Evolutionary conservation across 768 basidiomycete species (phyloP), one percentile per base, ranked within the genome.

Genomic region (Leccinellum luteum): DNA sequence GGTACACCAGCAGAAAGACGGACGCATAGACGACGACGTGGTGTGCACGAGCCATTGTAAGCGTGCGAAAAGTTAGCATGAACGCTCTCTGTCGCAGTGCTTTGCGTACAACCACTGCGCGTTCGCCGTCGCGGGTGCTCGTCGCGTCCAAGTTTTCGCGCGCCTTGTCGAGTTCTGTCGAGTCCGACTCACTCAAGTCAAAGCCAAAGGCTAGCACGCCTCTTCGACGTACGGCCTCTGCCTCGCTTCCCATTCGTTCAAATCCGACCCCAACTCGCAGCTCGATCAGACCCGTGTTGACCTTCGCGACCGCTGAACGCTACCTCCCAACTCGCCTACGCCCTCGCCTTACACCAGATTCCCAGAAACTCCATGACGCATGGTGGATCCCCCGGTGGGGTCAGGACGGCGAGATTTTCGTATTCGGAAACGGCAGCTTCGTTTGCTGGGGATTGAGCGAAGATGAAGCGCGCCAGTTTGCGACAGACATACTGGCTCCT

Each of bases 361-460:
- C 87, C 12, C 83, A 81, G 60, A 78, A 79, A 23, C 77, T 90
- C 44, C 87, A 92, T 54, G 91, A 92, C 52, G 79, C 87, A 8
- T 88, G 85, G 81, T 92, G 89, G 89, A 76, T 92, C 23, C 87
- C 90, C 32, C 79, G 78, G 57, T 91, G 88, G 85, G 82, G 81
- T 0, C 68, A 75, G 21, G 79, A 85, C 55, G 94, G 93, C 15
- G 94, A 97, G 70, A 76, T 94, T 12, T 96, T 95, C 70, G 81
- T 97, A 13, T 97, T 97, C 69, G 79, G 82, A 19, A 93, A 92
- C 62, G 94, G 94, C 3, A 90, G 85, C 62, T 87, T 93, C 57
- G 94, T 97, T 6, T 92, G 86, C 64, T 97, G 94, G 94, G 93
- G 92, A 6, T 73, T 94, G 54, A 82, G 78, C 14, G 91, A 94